Percentiles rank a stretch among this genome's conserved stretches.
These are phyloP conservation scores for Paramecium sonneborni DNA, from an alignment of 73 alveolate species.

Conservation along the genomic window DNA sequence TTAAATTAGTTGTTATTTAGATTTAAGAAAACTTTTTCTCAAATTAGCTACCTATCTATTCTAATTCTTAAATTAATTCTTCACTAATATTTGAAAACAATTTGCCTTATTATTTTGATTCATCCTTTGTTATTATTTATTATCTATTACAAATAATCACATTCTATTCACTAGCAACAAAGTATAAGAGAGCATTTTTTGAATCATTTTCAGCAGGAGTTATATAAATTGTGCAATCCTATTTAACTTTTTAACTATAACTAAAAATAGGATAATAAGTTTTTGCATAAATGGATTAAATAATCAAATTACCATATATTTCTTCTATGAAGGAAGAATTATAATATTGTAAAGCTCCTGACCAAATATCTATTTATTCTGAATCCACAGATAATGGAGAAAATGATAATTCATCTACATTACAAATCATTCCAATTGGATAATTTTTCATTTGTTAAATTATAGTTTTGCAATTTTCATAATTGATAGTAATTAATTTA, in stretches of 20 bases:
- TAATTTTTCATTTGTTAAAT: not conserved
- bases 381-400: not conserved
- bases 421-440: not conserved
- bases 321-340: not conserved
- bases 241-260: not conserved
- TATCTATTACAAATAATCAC: not conserved
- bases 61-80: not conserved
- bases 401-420: not conserved
- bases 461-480: not conserved
- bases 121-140: not conserved
- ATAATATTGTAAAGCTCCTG: not conserved
- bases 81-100: not conserved
- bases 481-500: not conserved
- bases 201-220: not conserved
- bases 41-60: not conserved
- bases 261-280: not conserved
- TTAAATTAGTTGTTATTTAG: not conserved
- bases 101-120: not conserved
- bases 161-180: not conserved
- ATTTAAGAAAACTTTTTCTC: not conserved
- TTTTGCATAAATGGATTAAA: not conserved
- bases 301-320: not conserved
- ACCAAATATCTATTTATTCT: not conserved
- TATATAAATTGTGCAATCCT: not conserved
- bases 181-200: not conserved